Percentiles rank a stretch among this genome's conserved stretches.
Conservation (phyloP, 225 moss, liverwort and hornwort species). For the Anthoceros angustus region DNA sequence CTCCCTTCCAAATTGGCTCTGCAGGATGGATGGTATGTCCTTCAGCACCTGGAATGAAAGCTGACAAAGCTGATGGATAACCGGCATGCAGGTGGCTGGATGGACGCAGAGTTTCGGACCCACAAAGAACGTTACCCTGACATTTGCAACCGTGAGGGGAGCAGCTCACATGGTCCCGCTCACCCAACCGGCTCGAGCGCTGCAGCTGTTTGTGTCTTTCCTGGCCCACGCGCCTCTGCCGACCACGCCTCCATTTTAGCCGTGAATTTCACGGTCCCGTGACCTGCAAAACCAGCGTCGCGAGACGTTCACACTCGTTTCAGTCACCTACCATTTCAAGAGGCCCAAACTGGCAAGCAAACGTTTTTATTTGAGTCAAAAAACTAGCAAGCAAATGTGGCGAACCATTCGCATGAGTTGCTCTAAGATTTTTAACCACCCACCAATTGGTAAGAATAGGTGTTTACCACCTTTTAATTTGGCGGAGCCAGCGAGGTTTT, state of each 20-base stretch:
- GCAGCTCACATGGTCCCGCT: constrained; percentile 37
- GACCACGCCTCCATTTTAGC: neutral
- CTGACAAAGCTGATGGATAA: neutral
- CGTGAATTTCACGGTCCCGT: neutral
- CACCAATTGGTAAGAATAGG: no score
- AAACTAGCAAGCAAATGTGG: no score
- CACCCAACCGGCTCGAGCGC: constrained; percentile 27
- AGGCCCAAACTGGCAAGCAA: no score
- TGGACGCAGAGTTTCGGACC: constrained; percentile 19
- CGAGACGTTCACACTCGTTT: neutral
- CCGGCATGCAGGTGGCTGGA: constrained; percentile 18
- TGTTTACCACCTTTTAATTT: no score
- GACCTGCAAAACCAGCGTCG: neutral
- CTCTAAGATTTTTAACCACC: no score
- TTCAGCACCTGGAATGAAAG: neutral
- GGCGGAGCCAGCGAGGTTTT: no score
- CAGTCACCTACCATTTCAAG: neutral
- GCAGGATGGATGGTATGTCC: neutral
- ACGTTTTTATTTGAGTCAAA: no score
- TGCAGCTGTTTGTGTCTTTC: constrained; percentile 19
- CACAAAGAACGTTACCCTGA: constrained; percentile 5
- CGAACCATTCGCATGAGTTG: no score
- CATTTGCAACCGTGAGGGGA: constrained; percentile 26
- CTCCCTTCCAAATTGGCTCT: neutral
- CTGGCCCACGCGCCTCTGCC: constrained; percentile 14